phyloP scores from a whole-genome alignment of 2,329 filamentous ascomycete species.

The Fusarium sp. region DNA sequence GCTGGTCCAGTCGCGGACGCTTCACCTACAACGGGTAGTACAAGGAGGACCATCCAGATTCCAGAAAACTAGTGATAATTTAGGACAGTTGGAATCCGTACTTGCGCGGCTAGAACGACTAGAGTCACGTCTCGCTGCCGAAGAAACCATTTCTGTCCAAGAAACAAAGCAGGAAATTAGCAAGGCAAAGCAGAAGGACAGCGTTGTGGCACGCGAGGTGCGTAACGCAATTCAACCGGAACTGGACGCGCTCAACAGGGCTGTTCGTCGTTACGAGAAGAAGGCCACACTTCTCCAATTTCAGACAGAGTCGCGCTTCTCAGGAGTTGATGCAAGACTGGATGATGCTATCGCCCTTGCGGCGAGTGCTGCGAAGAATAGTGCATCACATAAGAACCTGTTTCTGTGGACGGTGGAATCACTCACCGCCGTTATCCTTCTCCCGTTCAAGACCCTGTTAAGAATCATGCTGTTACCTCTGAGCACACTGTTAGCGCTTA shows the following conservation, averaged over 20 bases:
- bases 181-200: slow-evolving; percentile 56
- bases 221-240: slow-evolving; percentile 79
- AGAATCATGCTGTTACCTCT: slow-evolving; percentile 59
- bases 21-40: slow-evolving; percentile 83
- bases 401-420: slow-evolving; percentile 54
- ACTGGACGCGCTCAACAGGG: slow-evolving; percentile 87
- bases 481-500: slow-evolving; percentile 51
- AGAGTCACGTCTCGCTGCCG: slow-evolving; percentile 63
- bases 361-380: slow-evolving; percentile 74
- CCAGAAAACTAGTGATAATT: slow-evolving; percentile 47
- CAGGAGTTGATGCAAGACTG: slow-evolving; percentile 76
- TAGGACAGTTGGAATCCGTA: slow-evolving; percentile 66
- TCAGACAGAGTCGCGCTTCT: slow-evolving; percentile 81
- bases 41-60: slow-evolving; percentile 60
- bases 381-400: slow-evolving; percentile 52
- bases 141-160: slow-evolving; percentile 42
- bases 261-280: slow-evolving; percentile 92
- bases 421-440: slow-evolving; percentile 49
- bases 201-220: slow-evolving; percentile 66
- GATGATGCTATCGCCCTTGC: slow-evolving; percentile 85
- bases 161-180: slow-evolving; percentile 49
- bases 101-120: slow-evolving; percentile 75
- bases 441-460: slow-evolving; percentile 57
- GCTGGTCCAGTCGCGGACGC: slow-evolving; percentile 80
- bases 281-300: slow-evolving; percentile 79